Base-by-base conservation (phyloP, 352 stramenopile species). In the Phytophthora melonis region DNA sequence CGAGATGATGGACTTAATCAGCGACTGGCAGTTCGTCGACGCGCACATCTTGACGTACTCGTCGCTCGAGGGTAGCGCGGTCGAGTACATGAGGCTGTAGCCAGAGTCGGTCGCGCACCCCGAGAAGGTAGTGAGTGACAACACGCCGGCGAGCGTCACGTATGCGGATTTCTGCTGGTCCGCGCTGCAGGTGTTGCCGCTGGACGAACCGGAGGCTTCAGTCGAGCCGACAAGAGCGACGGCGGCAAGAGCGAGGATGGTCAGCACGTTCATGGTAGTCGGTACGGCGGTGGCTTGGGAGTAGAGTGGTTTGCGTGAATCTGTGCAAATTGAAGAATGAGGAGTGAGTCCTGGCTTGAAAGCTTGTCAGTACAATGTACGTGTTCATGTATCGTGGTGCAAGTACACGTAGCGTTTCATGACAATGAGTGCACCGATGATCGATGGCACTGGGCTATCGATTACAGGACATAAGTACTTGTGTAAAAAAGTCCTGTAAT, bases 11-110 rank as follows among this genome's bases (percentile, higher is more conserved):
- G 39, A 56, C 50, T 32, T 23, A 45, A 76, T 66, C 13, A 75
- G 39, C 25, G 52, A 55, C 58, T 70, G 23, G 63, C 74, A 81
- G 45, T 63, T 39, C 18, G 10, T 19, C 25, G 60, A 72, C 25
- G 62, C 60, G 65, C 74, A 81, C 74, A 81, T 81, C 13, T 53
- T 25, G 13, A 52, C 49, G 45, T 75, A 66, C 66, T 78, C 32
- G 13, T 27, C 70, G 18, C 75, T 63, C 23, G 25, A 52, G 5
- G 74, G 74, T 16, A 75, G 56, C 32, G 64, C 56, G 11, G 69
- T 75, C 2, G 74, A 64, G 50, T 67, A 69, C 32, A 78, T 53
- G 58, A 78, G 63, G 32, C 49, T 72, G 63, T 62, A 81, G 56
- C 65, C 66, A 6, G 70, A 73, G 39, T 63, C 71, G 49, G 56